Percentiles rank a stretch among this genome's conserved stretches.
phyloP scores from a whole-genome alignment of 805 yeast species.

The Candida maris region DNA sequence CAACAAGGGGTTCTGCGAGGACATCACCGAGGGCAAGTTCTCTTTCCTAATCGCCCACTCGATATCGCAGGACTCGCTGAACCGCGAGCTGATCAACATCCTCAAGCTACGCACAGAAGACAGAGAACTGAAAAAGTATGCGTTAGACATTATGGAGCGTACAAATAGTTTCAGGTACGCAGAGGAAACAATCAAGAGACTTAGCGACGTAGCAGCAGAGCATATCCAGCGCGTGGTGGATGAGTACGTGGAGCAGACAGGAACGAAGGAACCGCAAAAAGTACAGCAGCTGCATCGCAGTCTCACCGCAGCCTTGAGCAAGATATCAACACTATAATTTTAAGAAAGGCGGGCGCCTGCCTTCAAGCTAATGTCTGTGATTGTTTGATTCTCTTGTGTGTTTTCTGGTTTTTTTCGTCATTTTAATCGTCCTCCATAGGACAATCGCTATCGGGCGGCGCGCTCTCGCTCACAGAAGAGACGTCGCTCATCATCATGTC shows the following conservation, averaged over 20 bases:
- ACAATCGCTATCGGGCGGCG: slow-evolving; percentile 1
- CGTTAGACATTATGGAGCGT: slow-evolving; percentile 43
- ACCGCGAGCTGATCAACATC: slow-evolving; percentile 45
- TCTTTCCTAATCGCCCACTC: slow-evolving; percentile 83
- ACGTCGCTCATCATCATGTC: slow-evolving; percentile 6
- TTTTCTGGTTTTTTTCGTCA: too few species aligned
- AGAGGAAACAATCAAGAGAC: slow-evolving; percentile 24
- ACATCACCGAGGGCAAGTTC: slow-evolving; percentile 83
- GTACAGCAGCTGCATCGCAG: not conserved
- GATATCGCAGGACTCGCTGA: slow-evolving; percentile 34
- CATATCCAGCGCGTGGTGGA: slow-evolving; percentile 20
- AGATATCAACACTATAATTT: not conserved
- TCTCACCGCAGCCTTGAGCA: not conserved
- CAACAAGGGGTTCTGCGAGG: slow-evolving; percentile 80
- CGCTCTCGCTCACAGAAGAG: not conserved
- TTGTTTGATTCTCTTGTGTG: too few species aligned
- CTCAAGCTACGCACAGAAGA: slow-evolving; percentile 51
- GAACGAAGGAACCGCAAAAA: not conserved
- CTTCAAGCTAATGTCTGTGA: too few species aligned
- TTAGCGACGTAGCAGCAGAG: slow-evolving; percentile 22
- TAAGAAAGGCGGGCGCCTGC: too few species aligned
- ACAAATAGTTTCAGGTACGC: slow-evolving; percentile 42
- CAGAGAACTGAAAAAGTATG: slow-evolving; percentile 44
- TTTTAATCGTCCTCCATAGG: not conserved
- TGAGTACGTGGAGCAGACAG: slow-evolving; percentile 6